These are phyloP conservation scores for Batkoa obscura DNA, from an alignment of 371 early-diverging fungal genomes.

Conservation along the genomic window DNA sequence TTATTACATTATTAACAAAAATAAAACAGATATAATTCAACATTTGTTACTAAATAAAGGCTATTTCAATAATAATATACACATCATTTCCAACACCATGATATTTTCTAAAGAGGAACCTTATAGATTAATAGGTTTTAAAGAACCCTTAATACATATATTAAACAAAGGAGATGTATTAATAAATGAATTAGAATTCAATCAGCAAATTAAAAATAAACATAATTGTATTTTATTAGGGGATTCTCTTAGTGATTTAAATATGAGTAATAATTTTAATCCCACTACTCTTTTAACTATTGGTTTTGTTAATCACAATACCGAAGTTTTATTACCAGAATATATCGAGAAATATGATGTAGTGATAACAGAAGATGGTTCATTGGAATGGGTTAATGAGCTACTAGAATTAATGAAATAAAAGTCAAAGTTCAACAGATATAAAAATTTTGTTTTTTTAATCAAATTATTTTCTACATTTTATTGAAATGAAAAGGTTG, in stretches of 20 bases:
- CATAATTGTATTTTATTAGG: background rate
- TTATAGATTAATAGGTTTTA: background rate
- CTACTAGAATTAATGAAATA: too few species aligned
- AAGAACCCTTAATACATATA: background rate
- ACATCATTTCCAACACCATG: conserved; percentile 56
- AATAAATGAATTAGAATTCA: background rate
- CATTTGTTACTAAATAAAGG: conserved; percentile 18
- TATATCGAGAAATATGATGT: background rate
- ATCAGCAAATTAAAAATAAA: background rate
- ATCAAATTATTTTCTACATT: too few species aligned
- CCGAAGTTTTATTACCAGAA: background rate
- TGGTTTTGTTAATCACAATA: background rate
- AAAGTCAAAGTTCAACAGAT: too few species aligned
- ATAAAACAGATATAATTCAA: conserved; percentile 33
- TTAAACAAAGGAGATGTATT: background rate
- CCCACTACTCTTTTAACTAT: background rate
- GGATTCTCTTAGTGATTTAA: background rate
- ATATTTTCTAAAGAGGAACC: conserved; percentile 19
- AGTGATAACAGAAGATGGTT: background rate
- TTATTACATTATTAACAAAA: background rate
- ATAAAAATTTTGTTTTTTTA: too few species aligned
- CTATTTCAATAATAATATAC: conserved; percentile 30
- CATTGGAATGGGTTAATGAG: conserved; percentile 3
- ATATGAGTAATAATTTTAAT: background rate
- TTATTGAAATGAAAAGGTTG: too few species aligned